Conservation (phyloP, 192 early-diverging fungal genomes). For the Entomortierella lignicola region DNA sequence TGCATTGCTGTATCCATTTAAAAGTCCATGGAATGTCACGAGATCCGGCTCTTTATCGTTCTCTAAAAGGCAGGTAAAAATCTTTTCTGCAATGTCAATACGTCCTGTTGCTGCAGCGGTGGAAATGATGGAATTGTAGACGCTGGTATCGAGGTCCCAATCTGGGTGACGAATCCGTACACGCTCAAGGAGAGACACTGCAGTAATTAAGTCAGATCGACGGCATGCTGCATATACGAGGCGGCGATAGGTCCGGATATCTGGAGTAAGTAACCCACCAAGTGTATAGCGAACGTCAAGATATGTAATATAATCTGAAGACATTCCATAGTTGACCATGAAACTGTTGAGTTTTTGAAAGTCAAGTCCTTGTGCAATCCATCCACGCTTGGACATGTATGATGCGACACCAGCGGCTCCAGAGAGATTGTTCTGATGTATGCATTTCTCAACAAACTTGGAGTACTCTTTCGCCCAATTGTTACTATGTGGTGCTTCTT, state of each 20-base stretch:
- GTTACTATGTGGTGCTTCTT: background rate
- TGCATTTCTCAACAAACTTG: background rate
- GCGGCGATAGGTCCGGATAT: constrained; percentile 47
- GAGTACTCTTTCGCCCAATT: constrained; percentile 3
- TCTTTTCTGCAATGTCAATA: constrained; percentile 33
- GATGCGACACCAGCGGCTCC: constrained; percentile 14
- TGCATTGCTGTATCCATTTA: constrained; percentile 42
- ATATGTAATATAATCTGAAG: constrained; percentile 18
- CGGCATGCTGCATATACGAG: constrained; percentile 49
- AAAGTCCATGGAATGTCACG: constrained; percentile 38
- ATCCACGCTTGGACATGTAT: constrained; percentile 18
- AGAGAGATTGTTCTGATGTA: constrained; percentile 11
- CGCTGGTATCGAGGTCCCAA: constrained; percentile 17
- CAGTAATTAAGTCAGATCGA: constrained; percentile 33
- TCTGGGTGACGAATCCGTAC: constrained; percentile 13
- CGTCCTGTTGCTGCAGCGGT: constrained; percentile 27
- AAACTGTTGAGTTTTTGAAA: constrained; percentile 23
- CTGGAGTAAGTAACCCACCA: constrained; percentile 4
- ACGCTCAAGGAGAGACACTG: constrained; percentile 20
- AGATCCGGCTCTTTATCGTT: constrained; percentile 33
- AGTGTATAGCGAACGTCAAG: constrained; percentile 35
- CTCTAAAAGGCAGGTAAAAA: constrained; percentile 24
- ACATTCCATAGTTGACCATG: constrained; percentile 25
- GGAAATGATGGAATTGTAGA: constrained; percentile 51
- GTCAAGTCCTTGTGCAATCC: constrained; percentile 15